Base-by-base conservation (phyloP, 805 yeast species). In the Teunomyces gatunensis region DNA sequence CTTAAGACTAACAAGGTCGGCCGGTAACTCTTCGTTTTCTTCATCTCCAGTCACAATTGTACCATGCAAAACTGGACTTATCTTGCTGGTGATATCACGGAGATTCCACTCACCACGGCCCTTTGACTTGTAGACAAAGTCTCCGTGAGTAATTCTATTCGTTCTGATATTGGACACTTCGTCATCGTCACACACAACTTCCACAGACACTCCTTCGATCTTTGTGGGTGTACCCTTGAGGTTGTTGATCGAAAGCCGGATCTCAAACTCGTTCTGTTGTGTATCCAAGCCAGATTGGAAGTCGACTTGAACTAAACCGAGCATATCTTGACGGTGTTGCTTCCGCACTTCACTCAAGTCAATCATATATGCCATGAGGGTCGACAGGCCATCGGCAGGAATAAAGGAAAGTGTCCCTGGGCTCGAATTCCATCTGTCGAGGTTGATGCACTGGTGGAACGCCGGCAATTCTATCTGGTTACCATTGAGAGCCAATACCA, bases 381-480 rank as follows among this genome's bases (percentile, higher is more conserved):
- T 71, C 35, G 81, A 80, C 49, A 71, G 76, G 5, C 95, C 97
- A 64, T 92, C 97, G 0, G 98, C 96, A 4, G 98, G 99, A 15
- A 87, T 75, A 58, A 92, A 89, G 13, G 81, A 72, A 28, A 90
- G 60, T 0, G 67, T 53, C 0, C 81, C 83, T 0, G 78, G 77
- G 4, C 57, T 58, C 30, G 58, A 50, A 1, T 58, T 45, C 89
- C 89, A 86, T 15, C 67, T 65, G 9, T 71, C 75, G 1, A 75
- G 54, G 40, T 83, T 75, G 1, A 91, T 79, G 62, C 92, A 84
- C 41, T 75, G 77, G 62, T 92, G 97, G 53, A 89, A 80, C 11
- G 82, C 69, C 0, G 94, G 89, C 4, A 74, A 52, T 1, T 77
- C 80, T n/a, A 82, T 46, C 30, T 76, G 67, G 48, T 75, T 74